phyloP scores from a whole-genome alignment of 2,329 filamentous ascomycete genomes.

The Exophiala sp. region DNA sequence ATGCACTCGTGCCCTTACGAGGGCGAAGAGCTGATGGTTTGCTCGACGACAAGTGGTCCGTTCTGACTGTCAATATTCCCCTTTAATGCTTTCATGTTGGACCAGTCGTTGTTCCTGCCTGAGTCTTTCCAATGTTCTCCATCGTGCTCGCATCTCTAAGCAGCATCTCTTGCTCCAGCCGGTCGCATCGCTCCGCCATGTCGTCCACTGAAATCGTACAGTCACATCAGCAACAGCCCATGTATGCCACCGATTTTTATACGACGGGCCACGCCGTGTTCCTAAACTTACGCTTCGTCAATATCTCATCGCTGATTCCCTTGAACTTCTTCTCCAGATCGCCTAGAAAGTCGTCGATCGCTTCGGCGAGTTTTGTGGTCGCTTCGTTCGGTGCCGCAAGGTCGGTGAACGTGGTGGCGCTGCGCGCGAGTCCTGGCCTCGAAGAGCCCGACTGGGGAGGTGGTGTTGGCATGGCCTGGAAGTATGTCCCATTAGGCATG shows the following conservation, averaged over 20 bases:
- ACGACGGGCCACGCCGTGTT: too few species aligned
- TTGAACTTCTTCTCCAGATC: conserved; percentile 32
- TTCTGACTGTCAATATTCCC: neutral
- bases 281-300: conserved; percentile 23
- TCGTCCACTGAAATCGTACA: conserved; percentile 24
- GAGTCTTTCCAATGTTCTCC: conserved; percentile 10
- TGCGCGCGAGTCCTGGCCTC: too few species aligned
- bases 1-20: too few species aligned
- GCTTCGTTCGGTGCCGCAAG: conserved; percentile 19
- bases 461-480: conserved; percentile 3
- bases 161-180: conserved; percentile 29
- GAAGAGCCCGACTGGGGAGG: neutral
- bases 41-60: neutral
- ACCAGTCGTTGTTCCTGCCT: conserved; percentile 9
- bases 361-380: conserved; percentile 26
- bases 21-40: neutral
- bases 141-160: conserved; percentile 19
- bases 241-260: neutral
- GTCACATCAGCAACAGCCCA: too few species aligned
- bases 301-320: conserved; percentile 30
- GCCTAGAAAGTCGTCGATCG: conserved; percentile 31
- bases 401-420: neutral
- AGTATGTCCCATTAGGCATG: conserved; percentile 9
- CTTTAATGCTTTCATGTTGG: conserved; percentile 1
- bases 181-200: conserved; percentile 30